A percentile compares a stretch with the other conserved stretches of the same genome.
These are phyloP conservation scores for Syzygium grande DNA, from an alignment of 345 rosid genomes.

Conservation along the genomic window DNA sequence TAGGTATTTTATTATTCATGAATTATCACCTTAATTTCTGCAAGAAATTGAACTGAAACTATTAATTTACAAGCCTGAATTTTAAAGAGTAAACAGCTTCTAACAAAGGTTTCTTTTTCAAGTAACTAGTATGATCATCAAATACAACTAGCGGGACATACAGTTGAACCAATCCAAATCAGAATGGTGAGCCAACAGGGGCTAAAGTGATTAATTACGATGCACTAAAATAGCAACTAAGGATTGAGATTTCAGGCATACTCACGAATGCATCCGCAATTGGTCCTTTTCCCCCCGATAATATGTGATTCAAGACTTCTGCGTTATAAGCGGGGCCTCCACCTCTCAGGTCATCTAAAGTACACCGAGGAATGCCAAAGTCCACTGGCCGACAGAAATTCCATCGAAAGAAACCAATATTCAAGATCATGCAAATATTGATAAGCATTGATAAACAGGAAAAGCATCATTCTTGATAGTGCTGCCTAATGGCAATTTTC, in stretches of 20 bases:
- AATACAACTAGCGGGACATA: neutral
- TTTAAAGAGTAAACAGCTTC: neutral
- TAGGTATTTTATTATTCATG: neutral
- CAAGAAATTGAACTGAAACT: neutral
- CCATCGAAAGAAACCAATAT: neutral
- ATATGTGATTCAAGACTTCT: constrained; percentile 45
- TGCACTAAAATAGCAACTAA: neutral
- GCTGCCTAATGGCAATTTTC: neutral
- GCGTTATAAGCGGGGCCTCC: constrained; percentile 81
- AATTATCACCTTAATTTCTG: neutral
- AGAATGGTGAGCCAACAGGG: neutral
- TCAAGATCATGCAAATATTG: neutral
- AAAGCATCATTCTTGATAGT: neutral
- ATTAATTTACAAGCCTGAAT: neutral
- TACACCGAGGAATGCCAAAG: constrained; percentile 86
- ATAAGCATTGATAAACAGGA: neutral
- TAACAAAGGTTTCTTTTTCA: neutral
- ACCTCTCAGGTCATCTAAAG: constrained; percentile 62
- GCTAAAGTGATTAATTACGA: neutral
- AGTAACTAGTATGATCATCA: neutral
- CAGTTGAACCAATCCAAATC: neutral
- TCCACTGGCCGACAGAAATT: constrained; percentile 48
- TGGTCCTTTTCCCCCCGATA: constrained; percentile 74
- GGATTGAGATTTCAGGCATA: neutral
- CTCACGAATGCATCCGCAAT: constrained; percentile 84